phyloP scores from a whole-genome alignment of 768 basidiomycete genomes.

The Leccinum rimulosum region DNA sequence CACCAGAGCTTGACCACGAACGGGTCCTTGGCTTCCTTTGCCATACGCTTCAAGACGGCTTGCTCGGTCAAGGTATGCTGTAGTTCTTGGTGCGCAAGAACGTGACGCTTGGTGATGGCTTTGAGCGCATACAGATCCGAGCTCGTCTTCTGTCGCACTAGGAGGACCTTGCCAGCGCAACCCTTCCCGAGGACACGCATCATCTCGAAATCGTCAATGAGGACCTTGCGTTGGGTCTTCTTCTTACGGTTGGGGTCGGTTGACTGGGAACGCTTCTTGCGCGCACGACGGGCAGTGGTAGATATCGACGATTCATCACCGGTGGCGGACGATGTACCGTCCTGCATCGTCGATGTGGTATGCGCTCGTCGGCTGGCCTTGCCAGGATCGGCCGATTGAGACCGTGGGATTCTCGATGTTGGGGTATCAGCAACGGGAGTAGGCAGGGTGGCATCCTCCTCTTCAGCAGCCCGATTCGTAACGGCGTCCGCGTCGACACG shows the following conservation, averaged over 20 bases:
- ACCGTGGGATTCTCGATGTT: constrained; percentile 59
- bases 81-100: constrained; percentile 93
- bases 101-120: constrained; percentile 96
- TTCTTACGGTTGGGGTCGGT: constrained; percentile 51
- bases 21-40: constrained; percentile 82
- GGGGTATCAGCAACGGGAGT: constrained; percentile 41
- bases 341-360: constrained; percentile 49
- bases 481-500: constrained; percentile 23
- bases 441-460: constrained; percentile 29
- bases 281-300: constrained; percentile 44
- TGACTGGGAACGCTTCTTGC: constrained; percentile 56
- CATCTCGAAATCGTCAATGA: constrained; percentile 94
- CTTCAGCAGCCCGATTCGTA: constrained; percentile 24
- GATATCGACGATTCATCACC: constrained; percentile 76
- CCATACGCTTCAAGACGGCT: constrained; percentile 91
- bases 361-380: constrained; percentile 57
- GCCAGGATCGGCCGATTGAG: constrained; percentile 80
- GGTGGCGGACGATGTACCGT: constrained; percentile 53
- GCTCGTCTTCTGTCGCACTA: constrained; percentile 78
- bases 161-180: constrained; percentile 93
- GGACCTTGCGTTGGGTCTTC: constrained; percentile 62
- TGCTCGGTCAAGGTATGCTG: constrained; percentile 97
- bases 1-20: constrained; percentile 96
- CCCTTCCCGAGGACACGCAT: constrained; percentile 96
- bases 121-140: constrained; percentile 86